A percentile compares a stretch with the other conserved stretches of the same genome.
Evolutionary conservation across 2,329 filamentous ascomycete species (phyloP).

Genomic region (Fusarium sp.): DNA sequence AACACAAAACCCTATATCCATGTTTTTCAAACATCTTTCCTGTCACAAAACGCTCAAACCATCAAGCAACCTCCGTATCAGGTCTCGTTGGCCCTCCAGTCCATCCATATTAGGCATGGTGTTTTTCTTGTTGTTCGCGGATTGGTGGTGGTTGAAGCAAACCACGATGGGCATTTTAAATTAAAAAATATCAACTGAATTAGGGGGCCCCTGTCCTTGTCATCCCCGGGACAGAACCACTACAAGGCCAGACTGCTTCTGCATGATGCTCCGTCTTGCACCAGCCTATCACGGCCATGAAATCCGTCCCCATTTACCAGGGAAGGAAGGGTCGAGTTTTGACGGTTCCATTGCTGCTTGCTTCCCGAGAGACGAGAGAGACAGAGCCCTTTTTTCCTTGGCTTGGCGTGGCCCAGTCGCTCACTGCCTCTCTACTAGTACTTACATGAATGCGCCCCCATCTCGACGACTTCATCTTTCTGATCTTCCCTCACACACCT

Average conservation of each 20-base stretch:
- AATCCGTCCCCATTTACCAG: slow-evolving; percentile 27
- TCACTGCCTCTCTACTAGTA: slow-evolving; percentile 8
- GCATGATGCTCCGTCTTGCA: slow-evolving; percentile 17
- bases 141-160: slow-evolving; percentile 37
- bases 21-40: slow-evolving; percentile 11
- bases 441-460: slow-evolving; percentile 32
- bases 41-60: slow-evolving; percentile 11
- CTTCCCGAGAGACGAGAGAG: slow-evolving; percentile 22
- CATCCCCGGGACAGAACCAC: not conserved
- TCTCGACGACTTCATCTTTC: slow-evolving; percentile 15
- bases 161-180: slow-evolving; percentile 30
- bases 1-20: slow-evolving; percentile 14
- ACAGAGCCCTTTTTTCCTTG: slow-evolving; percentile 28
- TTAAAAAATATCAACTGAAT: slow-evolving; percentile 33
- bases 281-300: slow-evolving; percentile 36
- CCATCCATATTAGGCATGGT: slow-evolving; percentile 31
- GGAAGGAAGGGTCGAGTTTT: slow-evolving; percentile 18
- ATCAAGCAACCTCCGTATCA: not conserved
- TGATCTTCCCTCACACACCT: slow-evolving; percentile 26
- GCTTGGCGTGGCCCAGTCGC: slow-evolving; percentile 17
- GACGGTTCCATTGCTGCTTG: slow-evolving; percentile 14
- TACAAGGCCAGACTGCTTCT: slow-evolving; percentile 20
- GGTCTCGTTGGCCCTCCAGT: slow-evolving; percentile 12
- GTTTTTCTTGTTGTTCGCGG: not conserved
- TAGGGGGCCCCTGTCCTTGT: slow-evolving; percentile 24